Conservation (phyloP, 1,139 yeast genomes). For the Yamadazyma atlantica region DNA sequence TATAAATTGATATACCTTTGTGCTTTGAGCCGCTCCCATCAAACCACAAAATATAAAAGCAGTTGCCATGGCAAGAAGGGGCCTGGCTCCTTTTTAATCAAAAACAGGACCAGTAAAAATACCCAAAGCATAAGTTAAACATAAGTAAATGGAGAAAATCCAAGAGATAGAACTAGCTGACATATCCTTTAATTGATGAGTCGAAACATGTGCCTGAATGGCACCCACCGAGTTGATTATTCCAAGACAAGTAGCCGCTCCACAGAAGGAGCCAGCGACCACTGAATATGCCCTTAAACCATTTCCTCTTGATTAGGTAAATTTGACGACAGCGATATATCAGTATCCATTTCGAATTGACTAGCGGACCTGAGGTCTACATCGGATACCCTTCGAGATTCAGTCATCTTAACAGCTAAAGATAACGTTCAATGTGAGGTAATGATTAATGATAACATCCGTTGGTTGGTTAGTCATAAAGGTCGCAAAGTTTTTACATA, state of each 20-base stretch:
- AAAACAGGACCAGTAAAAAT: slow-evolving; percentile 38
- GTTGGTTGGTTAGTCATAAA: no score
- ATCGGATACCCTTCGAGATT: no score
- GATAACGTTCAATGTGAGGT: no score
- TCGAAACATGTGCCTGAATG: slow-evolving; percentile 56
- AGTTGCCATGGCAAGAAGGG: slow-evolving; percentile 26
- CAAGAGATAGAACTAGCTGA: slow-evolving; percentile 46
- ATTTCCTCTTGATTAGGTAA: no score
- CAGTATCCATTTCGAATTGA: no score
- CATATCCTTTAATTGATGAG: slow-evolving; percentile 46
- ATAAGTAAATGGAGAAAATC: slow-evolving; percentile 39
- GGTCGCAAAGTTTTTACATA: no score
- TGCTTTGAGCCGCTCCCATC: slow-evolving; percentile 33
- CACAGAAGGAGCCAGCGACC: slow-evolving; percentile 61
- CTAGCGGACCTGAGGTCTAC: no score
- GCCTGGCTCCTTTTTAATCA: slow-evolving; percentile 32
- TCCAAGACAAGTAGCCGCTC: slow-evolving; percentile 58
- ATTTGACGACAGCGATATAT: no score
- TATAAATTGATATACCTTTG: slow-evolving; percentile 33
- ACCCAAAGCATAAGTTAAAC: slow-evolving; percentile 31
- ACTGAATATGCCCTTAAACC: slow-evolving; percentile 58
- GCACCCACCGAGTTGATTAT: slow-evolving; percentile 60
- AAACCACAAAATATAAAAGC: slow-evolving; percentile 30
- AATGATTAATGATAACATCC: no score
- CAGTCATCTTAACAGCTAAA: no score